phyloP scores from a whole-genome alignment of 2,329 filamentous ascomycete species.

The Xylaria hypoxylon region DNA sequence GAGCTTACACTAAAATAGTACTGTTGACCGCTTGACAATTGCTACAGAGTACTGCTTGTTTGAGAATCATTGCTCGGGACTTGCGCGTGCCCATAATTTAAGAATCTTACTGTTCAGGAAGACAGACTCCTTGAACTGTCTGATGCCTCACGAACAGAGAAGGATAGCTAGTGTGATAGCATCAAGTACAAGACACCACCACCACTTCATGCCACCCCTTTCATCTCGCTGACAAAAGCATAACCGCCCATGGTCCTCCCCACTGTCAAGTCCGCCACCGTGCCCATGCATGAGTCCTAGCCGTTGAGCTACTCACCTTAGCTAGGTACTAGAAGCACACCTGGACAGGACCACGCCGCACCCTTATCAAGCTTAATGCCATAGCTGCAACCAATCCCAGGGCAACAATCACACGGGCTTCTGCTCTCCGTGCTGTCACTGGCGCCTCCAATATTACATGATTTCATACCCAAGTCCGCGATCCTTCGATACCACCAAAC shows the following conservation, averaged over 20 bases:
- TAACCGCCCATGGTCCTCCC: background rate
- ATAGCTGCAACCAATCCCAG: background rate
- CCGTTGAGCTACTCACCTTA: conserved; percentile 4
- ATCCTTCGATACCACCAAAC: conserved; percentile 16
- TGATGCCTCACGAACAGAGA: background rate
- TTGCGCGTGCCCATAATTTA: background rate
- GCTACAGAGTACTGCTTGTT: background rate
- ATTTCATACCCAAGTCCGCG: background rate
- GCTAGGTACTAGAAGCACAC: conserved; percentile 4
- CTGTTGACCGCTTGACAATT: background rate
- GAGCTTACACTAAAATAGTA: background rate
- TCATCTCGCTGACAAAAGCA: background rate
- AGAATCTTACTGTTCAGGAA: background rate
- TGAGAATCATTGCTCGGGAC: background rate
- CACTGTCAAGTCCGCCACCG: conserved; percentile 10
- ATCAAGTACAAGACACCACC: background rate
- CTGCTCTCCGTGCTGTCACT: conserved; percentile 2
- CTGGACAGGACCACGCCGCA: background rate
- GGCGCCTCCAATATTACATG: conserved; percentile 9
- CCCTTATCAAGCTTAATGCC: background rate
- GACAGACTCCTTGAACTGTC: background rate
- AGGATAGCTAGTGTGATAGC: background rate
- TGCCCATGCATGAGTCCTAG: background rate
- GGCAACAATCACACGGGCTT: background rate
- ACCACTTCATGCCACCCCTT: background rate